Evolutionary conservation across 2,329 filamentous ascomycete species (phyloP).

Genomic region (Neopestalotiopsis sp.): DNA sequence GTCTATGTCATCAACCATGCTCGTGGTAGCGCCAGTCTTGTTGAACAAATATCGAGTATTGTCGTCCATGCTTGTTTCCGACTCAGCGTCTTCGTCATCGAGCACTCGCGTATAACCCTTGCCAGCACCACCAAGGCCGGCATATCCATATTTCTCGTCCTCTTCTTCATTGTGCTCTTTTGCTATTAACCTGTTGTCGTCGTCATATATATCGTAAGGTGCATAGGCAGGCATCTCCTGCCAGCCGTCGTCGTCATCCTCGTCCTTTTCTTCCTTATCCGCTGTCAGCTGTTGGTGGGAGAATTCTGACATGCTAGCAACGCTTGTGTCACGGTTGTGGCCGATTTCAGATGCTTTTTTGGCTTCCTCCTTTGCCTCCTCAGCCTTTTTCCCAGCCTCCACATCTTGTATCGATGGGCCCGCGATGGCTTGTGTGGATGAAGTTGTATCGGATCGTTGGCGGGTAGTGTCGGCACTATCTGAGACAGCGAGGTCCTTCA

Average conservation of each 20-base stretch:
- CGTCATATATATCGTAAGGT: constrained; percentile 93
- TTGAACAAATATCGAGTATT: constrained; percentile 92
- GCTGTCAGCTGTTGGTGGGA: constrained; percentile 82
- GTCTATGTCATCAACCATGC: constrained; percentile 73
- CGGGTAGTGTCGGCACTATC: constrained; percentile 20
- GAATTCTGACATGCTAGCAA: constrained; percentile 74
- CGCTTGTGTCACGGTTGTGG: constrained; percentile 44
- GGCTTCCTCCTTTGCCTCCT: constrained; percentile 24
- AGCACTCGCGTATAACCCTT: constrained; percentile 97
- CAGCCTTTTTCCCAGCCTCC: constrained; percentile 32
- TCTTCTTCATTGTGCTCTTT: constrained; percentile 76
- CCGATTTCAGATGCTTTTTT: constrained; percentile 28
- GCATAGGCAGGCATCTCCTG: constrained; percentile 94
- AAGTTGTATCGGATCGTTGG: constrained; percentile 23
- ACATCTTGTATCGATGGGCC: constrained; percentile 36
- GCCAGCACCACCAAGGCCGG: constrained; percentile 82
- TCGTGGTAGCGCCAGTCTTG: constrained; percentile 68
- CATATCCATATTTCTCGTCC: constrained; percentile 71
- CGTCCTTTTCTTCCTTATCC: constrained; percentile 57
- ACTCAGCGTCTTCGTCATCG: constrained; percentile 92
- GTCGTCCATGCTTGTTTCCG: constrained; percentile 94
- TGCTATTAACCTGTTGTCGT: constrained; percentile 86
- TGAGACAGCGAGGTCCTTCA: constrained; percentile 3
- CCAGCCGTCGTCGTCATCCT: constrained; percentile 76
- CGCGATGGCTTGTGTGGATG: constrained; percentile 31